Conservation (phyloP, 371 early-diverging fungal genomes). For the Syncephalis fuscata region DNA sequence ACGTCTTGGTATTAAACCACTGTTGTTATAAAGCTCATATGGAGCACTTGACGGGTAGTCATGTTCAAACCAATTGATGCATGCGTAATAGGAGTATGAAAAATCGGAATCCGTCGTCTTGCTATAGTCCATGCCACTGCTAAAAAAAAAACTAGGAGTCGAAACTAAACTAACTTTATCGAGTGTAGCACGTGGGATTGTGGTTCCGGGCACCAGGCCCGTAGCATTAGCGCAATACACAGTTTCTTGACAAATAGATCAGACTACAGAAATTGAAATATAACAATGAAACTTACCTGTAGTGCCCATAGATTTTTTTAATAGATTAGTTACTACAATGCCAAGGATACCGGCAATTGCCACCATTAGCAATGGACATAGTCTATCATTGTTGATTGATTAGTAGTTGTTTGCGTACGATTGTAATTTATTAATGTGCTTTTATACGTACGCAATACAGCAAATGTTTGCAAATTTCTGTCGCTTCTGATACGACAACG, state of each 20-base stretch:
- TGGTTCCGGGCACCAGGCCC: conserved; percentile 7
- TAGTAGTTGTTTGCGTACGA: neutral
- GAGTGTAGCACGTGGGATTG: conserved; percentile 10
- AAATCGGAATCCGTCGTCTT: conserved; percentile 1
- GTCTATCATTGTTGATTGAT: neutral
- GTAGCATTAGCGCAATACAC: conserved; percentile 11
- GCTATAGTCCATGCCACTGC: conserved; percentile 9
- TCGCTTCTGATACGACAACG: conserved; percentile 43
- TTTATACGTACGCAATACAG: conserved; percentile 24
- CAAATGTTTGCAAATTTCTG: conserved; percentile 53
- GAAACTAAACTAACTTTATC: conserved; percentile 18
- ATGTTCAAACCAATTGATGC: conserved; percentile 26
- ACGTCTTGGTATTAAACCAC: conserved; percentile 1
- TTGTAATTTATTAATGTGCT: too few relatives aligned
- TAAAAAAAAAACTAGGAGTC: conserved; percentile 10
- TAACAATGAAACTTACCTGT: conserved; percentile 8
- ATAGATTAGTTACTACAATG: conserved; percentile 16
- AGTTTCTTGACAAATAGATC: conserved; percentile 4
- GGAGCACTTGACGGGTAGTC: conserved; percentile 23
- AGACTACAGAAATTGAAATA: neutral
- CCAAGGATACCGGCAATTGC: conserved; percentile 25
- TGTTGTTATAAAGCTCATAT: conserved; percentile 14
- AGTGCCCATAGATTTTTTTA: conserved; percentile 11
- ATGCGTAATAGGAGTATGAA: conserved; percentile 3
- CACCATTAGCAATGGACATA: conserved; percentile 39